Base-by-base conservation (phyloP, 208 protist species). In the Angomonas ambiguus region DNA sequence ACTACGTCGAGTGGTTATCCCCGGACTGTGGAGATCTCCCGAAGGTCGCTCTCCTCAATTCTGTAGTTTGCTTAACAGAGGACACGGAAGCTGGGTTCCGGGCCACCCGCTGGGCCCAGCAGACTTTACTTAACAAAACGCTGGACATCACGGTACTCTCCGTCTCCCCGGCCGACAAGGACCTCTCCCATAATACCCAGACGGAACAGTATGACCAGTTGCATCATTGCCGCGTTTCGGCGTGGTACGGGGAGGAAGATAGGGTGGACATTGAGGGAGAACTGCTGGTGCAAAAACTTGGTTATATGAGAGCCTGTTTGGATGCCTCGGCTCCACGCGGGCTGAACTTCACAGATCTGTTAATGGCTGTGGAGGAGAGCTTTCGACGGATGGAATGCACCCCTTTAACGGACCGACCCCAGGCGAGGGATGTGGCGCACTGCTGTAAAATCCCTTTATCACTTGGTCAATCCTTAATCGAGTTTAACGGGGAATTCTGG, bases 131-230 rank as follows among this genome's bases (percentile, higher is more conserved):
- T 1, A 66, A 64, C 32, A 67, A 73, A 11, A 64, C 45, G 20
- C 72, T 91, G 2, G 16, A 59, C 27, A 79, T 86, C 28, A 59
- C 67, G n/a, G 69, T 91, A 16, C 74, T 84, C 75, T 75, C 51
- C 31, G 63, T 76, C 2, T 72, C 63, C 34, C 79, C 81, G 0
- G 71, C 67, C 18, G 79, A 86, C 55, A 73, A 65, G 38, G 76
- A 85, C 18, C 59, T 84, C n/a, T 59, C 79, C 20, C 79, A 80
- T 63, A 86, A 84, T 61, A 84, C 72, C 2, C 80, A 85, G 42
- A 34, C 77, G 24, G 73, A 72, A 32, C 65, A 35, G 34, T 72
- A 77, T 63, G 82, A 86, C 41, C 72, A 85, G 48, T 69, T 74
- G 55, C 53, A 38, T 31, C 33, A 20, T 13, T 60, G 18, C 20